Base-by-base conservation (phyloP, 2,329 filamentous ascomycete genomes). In the Ophiosphaerella korrae region DNA sequence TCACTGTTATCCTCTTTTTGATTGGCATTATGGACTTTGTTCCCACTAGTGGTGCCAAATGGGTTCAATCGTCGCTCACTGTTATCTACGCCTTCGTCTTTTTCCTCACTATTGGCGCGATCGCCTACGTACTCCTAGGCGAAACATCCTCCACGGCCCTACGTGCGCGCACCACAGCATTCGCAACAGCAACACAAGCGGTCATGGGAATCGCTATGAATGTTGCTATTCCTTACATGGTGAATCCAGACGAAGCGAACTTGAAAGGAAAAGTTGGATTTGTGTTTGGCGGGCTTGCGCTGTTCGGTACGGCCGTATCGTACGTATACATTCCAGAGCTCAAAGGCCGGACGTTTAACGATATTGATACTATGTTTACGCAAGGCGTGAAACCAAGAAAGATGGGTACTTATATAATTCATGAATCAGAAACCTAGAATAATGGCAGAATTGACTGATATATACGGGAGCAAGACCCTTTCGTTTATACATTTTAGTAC, bases 91-190 rank as follows among this genome's bases (percentile, higher is more conserved):
- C 90, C 0, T 76, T 92, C 33, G 84, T 87, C 66, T 96, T 95
- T 74, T 89, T 95, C 70, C 79, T 91, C 40, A 88, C 88, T 0
- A 90, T 95, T 36, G 91, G 91, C 21, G 92, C 90, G 0, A 89
- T 95, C 4, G 90, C 88, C 70, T 96, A 93, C 75, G 92, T 89
- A 0, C 82, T 95, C 7, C 90, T 95, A 3, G 84, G 88, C 1
- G 91, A 95, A 72, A 74, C 93, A 34, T 90, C 89, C 1, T 90
- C 89, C 1, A 84, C 88, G n/a, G 82, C 90, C 7, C 80, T 96
- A 35, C 87, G 92, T 69, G 90, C 92, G 75, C 95, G 95, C 79
- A 94, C 91, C 0, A 88, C 94, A 36, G 90, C 92, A 1, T 82
- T 95, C 3, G 90, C 88, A 1, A 75, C 75, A 1, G 75, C 71